Percentiles rank a stretch among this genome's conserved stretches.
Conservation (phyloP, 192 early-diverging fungal genomes). For the Backusella luteola region DNA sequence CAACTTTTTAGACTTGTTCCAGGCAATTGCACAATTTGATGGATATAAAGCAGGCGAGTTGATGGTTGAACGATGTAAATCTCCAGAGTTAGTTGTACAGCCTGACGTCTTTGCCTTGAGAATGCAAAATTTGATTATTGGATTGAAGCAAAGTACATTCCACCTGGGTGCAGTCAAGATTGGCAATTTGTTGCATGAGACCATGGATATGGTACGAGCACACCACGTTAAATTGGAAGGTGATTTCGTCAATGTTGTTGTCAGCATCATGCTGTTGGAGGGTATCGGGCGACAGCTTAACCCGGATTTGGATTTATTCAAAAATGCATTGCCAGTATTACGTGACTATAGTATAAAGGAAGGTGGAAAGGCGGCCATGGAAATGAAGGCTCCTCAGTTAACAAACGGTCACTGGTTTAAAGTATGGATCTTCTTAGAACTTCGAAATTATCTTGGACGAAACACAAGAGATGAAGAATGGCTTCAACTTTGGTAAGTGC, state of each 20-base stretch:
- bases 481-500: conserved; percentile 36
- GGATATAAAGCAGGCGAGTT: conserved; percentile 78
- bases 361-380: conserved; percentile 41
- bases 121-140: conserved; percentile 78
- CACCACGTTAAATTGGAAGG: conserved; percentile 94
- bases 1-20: conserved; percentile 93
- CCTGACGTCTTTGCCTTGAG: conserved; percentile 75
- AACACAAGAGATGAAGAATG: conserved; percentile 36
- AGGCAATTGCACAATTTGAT: conserved; percentile 83
- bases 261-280: conserved; percentile 90
- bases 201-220: conserved; percentile 83
- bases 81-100: conserved; percentile 68
- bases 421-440: conserved; percentile 62
- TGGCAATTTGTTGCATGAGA: conserved; percentile 73
- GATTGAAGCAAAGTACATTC: conserved; percentile 67
- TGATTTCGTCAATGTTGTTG: conserved; percentile 91
- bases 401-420: conserved; percentile 52
- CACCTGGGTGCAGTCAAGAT: conserved; percentile 81
- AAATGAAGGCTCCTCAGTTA: conserved; percentile 44
- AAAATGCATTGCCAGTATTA: conserved; percentile 73
- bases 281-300: conserved; percentile 91
- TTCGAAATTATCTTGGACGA: conserved; percentile 48
- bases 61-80: conserved; percentile 85
- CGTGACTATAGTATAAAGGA: conserved; percentile 56
- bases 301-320: conserved; percentile 88